phyloP scores from a whole-genome alignment of 2,329 filamentous ascomycete species.

The Thielaviopsis musarum region DNA sequence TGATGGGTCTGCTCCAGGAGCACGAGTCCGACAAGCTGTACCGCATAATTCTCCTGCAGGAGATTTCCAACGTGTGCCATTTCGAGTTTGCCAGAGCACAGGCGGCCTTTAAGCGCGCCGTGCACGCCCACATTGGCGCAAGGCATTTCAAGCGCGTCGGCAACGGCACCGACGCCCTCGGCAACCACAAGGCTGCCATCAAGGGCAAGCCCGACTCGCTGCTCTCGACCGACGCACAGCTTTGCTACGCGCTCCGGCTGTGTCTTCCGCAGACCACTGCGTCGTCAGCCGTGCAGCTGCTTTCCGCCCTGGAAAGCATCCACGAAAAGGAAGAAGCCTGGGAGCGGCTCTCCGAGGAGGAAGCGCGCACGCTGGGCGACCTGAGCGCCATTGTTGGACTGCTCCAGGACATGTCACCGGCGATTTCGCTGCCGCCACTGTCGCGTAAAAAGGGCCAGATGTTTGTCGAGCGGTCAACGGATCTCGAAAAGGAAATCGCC shows the following conservation, averaged over 20 bases:
- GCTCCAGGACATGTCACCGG: slow-evolving; percentile 21
- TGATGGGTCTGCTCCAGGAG: slow-evolving; percentile 21
- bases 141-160: slow-evolving; percentile 27
- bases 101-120: slow-evolving; percentile 23
- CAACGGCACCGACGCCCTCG: slow-evolving; percentile 20
- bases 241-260: slow-evolving; percentile 26
- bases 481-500: slow-evolving; percentile 24
- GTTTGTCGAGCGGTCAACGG: slow-evolving; percentile 20
- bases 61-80: slow-evolving; percentile 28
- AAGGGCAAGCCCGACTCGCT: slow-evolving; percentile 26
- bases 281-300: slow-evolving; percentile 28
- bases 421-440: slow-evolving; percentile 21
- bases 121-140: slow-evolving; percentile 20
- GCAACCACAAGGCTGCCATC: slow-evolving; percentile 22
- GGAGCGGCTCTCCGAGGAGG: slow-evolving; percentile 20
- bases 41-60: slow-evolving; percentile 24
- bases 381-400: slow-evolving; percentile 24
- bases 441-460: slow-evolving; percentile 24
- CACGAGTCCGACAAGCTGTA: slow-evolving; percentile 18
- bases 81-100: slow-evolving; percentile 26
- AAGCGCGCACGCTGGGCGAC: slow-evolving; percentile 21
- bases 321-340: slow-evolving; percentile 21
- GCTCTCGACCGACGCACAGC: slow-evolving; percentile 21
- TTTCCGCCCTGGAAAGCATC: slow-evolving; percentile 24
- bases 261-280: slow-evolving; percentile 23